Base-by-base conservation (phyloP, 345 rosid species). In the Pistacia vera region DNA sequence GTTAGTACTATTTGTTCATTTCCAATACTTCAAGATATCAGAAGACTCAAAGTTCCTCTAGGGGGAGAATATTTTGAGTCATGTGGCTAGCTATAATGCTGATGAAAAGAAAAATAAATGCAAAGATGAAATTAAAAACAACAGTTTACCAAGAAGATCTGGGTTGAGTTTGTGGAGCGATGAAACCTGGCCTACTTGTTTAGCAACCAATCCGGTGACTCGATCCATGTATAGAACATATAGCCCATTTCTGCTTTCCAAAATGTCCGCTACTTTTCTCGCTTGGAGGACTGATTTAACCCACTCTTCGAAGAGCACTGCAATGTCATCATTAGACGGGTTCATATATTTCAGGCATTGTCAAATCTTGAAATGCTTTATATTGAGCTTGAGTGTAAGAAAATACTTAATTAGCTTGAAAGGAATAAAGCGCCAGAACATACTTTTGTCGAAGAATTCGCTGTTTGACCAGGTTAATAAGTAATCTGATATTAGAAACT, bases 231-330 rank as follows among this genome's bases (percentile, higher is more conserved):
- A 92, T 6, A 86, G 82, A 68, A 83, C 83, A 75, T 93, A 90
- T 48, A 96, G 87, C 71, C 93, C 93, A 36, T 84, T 91, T 82
- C 97, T 90, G 83, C 75, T 89, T 75, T 94, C 98, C 86, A 91
- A 71, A 52, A 86, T 83, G 65, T 82, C 86, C 44, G 86, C 69
- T 54, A 92, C 88, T 84, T 92, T 89, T 75, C 86, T 85, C 54
- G 93, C 95, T 41, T 89, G 94, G 44, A 87, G 63, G 30, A 92
- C 65, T 67, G 97, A 91, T 65, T 82, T 73, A 79, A 89, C 79
- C 94, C 98, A 94, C 75, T 89, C 95, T 78, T 92, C 92, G 55
- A 88, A 89, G 66, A 93, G 71, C 38, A 69, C 99, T 94, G 90
- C 87, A 78, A 72, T 35, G 65, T 55, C 76, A 76, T 30, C 11